Percentiles rank a stretch among this genome's conserved stretches.
Conservation (phyloP, 805 yeast genomes). For the Candida gorgasii region DNA sequence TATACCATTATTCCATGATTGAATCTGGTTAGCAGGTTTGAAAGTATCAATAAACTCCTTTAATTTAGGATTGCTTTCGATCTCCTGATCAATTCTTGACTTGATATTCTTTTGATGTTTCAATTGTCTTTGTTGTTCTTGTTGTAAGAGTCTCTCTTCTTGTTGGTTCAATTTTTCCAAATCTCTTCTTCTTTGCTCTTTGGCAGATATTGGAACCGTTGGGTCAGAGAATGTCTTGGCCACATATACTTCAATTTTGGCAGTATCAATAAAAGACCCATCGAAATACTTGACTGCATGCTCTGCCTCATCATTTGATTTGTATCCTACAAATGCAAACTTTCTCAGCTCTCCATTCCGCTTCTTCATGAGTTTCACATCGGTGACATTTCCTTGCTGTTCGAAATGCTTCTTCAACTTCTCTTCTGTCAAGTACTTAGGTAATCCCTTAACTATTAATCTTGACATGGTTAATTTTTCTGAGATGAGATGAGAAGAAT, state of each 20-base stretch:
- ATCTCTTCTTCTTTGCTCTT: constrained; percentile 40
- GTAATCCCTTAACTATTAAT: constrained; percentile 87
- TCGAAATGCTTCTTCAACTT: constrained; percentile 67
- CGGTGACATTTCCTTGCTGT: constrained; percentile 70
- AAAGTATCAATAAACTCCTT: constrained; percentile 81
- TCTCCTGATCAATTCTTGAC: constrained; percentile 55
- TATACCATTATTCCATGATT: constrained; percentile 75
- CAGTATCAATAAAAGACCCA: constrained; percentile 78
- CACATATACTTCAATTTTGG: constrained; percentile 71
- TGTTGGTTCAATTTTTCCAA: constrained; percentile 44
- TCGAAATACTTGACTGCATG: constrained; percentile 76
- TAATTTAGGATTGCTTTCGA: constrained; percentile 64
- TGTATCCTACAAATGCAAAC: constrained; percentile 91
- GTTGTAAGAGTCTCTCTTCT: constrained; percentile 44
- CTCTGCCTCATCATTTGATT: constrained; percentile 70
- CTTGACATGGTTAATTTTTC: constrained; percentile 59
- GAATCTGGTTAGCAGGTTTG: constrained; percentile 69
- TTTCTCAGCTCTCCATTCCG: constrained; percentile 85
- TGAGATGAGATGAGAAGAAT: constrained; percentile 10
- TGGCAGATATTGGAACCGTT: constrained; percentile 62
- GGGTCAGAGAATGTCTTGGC: constrained; percentile 91
- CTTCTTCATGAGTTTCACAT: constrained; percentile 80
- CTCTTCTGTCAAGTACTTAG: constrained; percentile 73
- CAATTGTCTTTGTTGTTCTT: constrained; percentile 41
- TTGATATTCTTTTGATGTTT: constrained; percentile 37